Base-by-base conservation (phyloP, 331 rosid species). In the Ulmus americana region DNA sequence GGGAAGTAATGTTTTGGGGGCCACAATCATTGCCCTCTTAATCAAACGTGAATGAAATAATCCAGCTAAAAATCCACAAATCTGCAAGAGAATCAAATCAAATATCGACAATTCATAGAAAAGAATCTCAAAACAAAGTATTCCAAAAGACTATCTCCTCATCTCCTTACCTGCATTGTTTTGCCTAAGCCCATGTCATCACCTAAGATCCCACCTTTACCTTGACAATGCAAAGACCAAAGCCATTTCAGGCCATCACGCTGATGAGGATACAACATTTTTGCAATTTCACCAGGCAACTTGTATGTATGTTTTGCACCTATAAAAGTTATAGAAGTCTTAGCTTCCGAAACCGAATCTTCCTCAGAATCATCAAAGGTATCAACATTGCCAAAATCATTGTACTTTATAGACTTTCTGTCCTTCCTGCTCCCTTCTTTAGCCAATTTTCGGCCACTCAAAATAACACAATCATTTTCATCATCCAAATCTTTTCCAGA, bases 111-210 rank as follows among this genome's bases (percentile, higher is more conserved):
- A 52, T 12, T 35, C 61, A 70, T 4, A 50, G 43, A 63, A 40
- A 39, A 45, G 13, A 10, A 35, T 12, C 20, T 40, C 50, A 63
- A 70, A 76, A 44, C 5, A 67, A 5, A 18, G 39, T 10, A 35
- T 43, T 51, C 5, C 14, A 8, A 10, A 39, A 59, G 46, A 53
- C 20, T 4, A 50, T 51, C 12, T 18, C 42, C 53, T 51, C 42
- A 60, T 67, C 66, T 61, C 65, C 35, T 61, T 85, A 88, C 98
- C 92, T 92, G 98, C 98, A 92, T 92, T 8, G 98, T 92, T 82
- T 92, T 92, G 3, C 98, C 98, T 75, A 92, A 65, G 48, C 98
- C 98, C 98, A 88, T 92, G 75, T 92, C 98, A 83, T 92, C 98
- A 13, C 98, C 98, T 73, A 92, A 81, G 56, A 92, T 85, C 75